Conservation (phyloP, 768 basidiomycete species). For the Hypsizygus marmoreus region DNA sequence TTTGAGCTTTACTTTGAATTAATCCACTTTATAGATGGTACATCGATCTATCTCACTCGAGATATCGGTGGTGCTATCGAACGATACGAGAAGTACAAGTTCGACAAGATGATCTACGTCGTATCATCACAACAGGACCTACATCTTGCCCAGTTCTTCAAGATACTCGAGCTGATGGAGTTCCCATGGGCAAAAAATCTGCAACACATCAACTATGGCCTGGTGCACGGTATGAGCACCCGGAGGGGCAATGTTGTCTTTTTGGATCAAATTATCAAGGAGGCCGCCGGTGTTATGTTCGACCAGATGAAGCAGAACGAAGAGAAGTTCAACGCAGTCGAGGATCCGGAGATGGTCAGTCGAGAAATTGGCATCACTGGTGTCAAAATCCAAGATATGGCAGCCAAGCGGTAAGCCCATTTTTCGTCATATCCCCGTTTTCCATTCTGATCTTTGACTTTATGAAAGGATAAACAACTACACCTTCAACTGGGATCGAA, state of each 20-base stretch:
- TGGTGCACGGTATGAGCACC: slow-evolving; percentile 95
- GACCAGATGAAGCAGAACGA: slow-evolving; percentile 96
- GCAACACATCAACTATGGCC: slow-evolving; percentile 87
- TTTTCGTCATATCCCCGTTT: slow-evolving; percentile 6
- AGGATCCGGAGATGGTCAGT: slow-evolving; percentile 79
- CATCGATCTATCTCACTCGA: slow-evolving; percentile 91
- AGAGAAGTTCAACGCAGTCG: slow-evolving; percentile 86
- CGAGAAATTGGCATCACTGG: slow-evolving; percentile 91
- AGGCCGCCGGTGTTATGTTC: slow-evolving; percentile 89
- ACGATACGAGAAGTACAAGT: slow-evolving; percentile 89
- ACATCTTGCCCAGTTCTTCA: slow-evolving; percentile 91
- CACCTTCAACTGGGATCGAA: slow-evolving; percentile 90
- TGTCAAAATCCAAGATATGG: slow-evolving; percentile 98
- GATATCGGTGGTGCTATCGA: slow-evolving; percentile 95
- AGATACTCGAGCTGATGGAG: slow-evolving; percentile 86
- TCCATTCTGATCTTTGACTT: neutral
- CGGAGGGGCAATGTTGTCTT: slow-evolving; percentile 94
- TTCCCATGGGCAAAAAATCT: slow-evolving; percentile 84
- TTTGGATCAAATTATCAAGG: slow-evolving; percentile 89
- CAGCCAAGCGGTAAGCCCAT: slow-evolving; percentile 75
- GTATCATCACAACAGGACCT: slow-evolving; percentile 86
- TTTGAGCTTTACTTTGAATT: neutral
- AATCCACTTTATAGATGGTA: slow-evolving; percentile 63
- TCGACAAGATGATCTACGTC: slow-evolving; percentile 90
- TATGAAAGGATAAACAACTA: slow-evolving; percentile 87